Evolutionary conservation across 2,329 filamentous ascomycete species (phyloP), one percentile per base, ranked within the genome.

Genomic region (Cladophialophora exuberans): DNA sequence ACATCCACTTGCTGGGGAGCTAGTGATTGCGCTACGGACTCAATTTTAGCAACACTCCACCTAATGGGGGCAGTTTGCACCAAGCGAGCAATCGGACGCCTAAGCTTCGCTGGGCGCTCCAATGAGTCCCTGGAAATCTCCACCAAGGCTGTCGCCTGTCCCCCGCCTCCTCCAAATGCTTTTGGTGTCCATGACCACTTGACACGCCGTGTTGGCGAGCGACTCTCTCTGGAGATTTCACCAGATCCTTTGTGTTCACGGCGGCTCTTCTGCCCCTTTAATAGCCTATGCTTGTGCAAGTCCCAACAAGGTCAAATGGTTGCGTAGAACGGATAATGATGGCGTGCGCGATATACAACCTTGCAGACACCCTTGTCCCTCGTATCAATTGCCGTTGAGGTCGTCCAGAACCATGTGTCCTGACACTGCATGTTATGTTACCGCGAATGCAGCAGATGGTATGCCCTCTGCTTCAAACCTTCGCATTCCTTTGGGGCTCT

Each of bases 1-100:
- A 35, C 42, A 26, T 41, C 38, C 26, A 38, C 35, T 52, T 45
- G 46, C 31, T 15, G 45, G 42, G 36, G 20, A 18, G 39, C 20
- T 42, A 26, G 22, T 42, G 39, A 42, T 42, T 42, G 41, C 51
- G 52, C 60, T 60, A 62, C 60, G 60, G 60, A 62, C 60, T 57
- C 50, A 50, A 48, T 47, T 56, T 57, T 62, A 62, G 60, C 54
- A 62, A 60, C 60, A 56, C 23, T 22, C 46, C 46, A 41, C 46
- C 20, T 11, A 36, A 39, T 36, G 33, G 46, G 46, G 46, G 20
- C 46, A 39, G 10, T 26, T 30, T 17, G 23, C 46, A 7, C 33
- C 46, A 38, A 38, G 23, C 13, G 23, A 20, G 20, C n/a, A n/a
- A n/a, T n/a, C n/a, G n/a, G 22, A 41, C 22, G 46, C 33, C 35